Conservation (phyloP, 225 moss, liverwort and hornwort species). For the Antitrichia curtipendula region DNA sequence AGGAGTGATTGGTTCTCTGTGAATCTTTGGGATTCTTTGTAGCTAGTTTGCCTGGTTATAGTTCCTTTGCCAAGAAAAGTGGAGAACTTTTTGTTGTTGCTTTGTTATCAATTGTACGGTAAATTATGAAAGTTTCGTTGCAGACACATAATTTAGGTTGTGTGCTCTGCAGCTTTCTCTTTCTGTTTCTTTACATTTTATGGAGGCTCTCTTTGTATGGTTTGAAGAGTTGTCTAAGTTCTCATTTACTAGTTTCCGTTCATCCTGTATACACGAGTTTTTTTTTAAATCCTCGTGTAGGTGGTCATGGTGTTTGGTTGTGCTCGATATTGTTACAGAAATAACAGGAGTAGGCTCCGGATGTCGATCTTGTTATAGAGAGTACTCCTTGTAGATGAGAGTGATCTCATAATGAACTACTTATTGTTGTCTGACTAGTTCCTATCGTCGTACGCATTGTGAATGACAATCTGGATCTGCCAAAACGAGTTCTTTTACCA, state of each 20-base stretch:
- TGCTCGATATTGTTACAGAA: not conserved
- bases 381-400: not conserved
- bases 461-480: not conserved
- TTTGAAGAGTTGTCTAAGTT: not conserved
- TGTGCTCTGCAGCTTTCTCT: not conserved
- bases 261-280: not conserved
- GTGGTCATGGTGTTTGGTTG: not conserved
- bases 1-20: conserved; percentile 26
- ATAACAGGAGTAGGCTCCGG: not conserved
- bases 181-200: not conserved
- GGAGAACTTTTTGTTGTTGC: not conserved
- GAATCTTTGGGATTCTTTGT: not conserved
- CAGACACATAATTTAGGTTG: not conserved
- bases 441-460: not conserved
- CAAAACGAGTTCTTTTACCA: not conserved
- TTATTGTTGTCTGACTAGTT: not conserved
- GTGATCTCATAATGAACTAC: not conserved
- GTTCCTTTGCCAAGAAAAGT: not conserved
- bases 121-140: conserved; percentile 3
- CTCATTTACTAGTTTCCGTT: not conserved
- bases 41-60: not conserved
- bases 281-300: not conserved
- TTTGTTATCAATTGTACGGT: not conserved
- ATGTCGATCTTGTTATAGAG: not conserved
- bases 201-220: not conserved